These are phyloP conservation scores for Kodamaea arcana DNA, from an alignment of 1,139 yeast species.

Conservation along the genomic window DNA sequence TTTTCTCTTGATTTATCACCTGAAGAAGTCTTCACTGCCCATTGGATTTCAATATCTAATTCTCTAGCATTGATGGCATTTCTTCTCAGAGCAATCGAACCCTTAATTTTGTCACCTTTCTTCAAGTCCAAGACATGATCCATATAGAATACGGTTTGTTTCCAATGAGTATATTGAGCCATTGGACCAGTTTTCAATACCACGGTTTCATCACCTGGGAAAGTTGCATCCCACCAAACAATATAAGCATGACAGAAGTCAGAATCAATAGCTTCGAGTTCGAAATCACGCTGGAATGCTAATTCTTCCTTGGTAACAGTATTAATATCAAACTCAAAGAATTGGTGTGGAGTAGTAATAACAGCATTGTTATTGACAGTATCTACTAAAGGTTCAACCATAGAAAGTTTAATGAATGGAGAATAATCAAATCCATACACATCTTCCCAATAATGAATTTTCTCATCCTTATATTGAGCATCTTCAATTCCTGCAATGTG, in stretches of 20 bases:
- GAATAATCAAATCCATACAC: slow-evolving; percentile 96
- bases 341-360: slow-evolving; percentile 66
- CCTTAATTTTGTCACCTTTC: slow-evolving; percentile 71
- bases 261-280: slow-evolving; percentile 67
- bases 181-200: slow-evolving; percentile 79
- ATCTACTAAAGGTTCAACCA: slow-evolving; percentile 93
- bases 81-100: slow-evolving; percentile 73
- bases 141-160: slow-evolving; percentile 92
- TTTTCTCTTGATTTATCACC: slow-evolving; percentile 50
- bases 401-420: slow-evolving; percentile 65
- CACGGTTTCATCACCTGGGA: slow-evolving; percentile 66
- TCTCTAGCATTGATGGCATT: slow-evolving; percentile 79
- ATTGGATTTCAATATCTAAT: slow-evolving; percentile 61
- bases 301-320: slow-evolving; percentile 82
- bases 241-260: slow-evolving; percentile 87
- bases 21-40: slow-evolving; percentile 57
- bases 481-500: slow-evolving; percentile 94
- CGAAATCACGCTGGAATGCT: slow-evolving; percentile 65
- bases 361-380: slow-evolving; percentile 77
- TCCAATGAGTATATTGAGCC: slow-evolving; percentile 88
- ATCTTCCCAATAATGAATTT: slow-evolving; percentile 92
- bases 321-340: slow-evolving; percentile 83
- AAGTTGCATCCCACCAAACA: slow-evolving; percentile 93
- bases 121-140: slow-evolving; percentile 76
- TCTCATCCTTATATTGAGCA: slow-evolving; percentile 88